Percentiles rank a stretch among this genome's conserved stretches.
Conservation (phyloP, 78 protist genomes). For the Monosiga brevicollis region DNA sequence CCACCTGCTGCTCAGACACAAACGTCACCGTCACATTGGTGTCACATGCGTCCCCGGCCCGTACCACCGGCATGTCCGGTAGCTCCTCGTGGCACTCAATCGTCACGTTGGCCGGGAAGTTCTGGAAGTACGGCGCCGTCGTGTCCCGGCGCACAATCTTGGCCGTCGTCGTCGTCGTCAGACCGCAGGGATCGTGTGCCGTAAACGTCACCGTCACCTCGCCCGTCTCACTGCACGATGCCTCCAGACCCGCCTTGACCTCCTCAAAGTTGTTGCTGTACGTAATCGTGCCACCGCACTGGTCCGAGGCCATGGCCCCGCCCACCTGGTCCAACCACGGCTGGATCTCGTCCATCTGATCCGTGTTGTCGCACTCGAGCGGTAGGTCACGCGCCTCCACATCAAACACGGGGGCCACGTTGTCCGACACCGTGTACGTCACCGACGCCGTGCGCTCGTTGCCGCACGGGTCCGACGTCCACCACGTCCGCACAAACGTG, state of each 20-base stretch:
- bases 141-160: background rate
- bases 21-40: background rate
- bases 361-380: background rate
- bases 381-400: background rate
- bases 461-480: background rate
- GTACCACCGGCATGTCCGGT: background rate
- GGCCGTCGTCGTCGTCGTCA: background rate
- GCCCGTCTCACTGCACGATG: background rate
- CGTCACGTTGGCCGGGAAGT: background rate
- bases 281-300: background rate
- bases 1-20: background rate
- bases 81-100: background rate
- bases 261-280: background rate
- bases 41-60: background rate
- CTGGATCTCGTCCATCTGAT: background rate
- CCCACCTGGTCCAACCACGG: background rate
- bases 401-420: background rate
- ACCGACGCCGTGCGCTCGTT: background rate
- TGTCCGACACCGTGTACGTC: background rate
- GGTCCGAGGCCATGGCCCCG: background rate
- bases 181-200: background rate
- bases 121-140: background rate
- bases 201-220: background rate
- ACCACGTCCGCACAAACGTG: background rate
- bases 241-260: background rate